Percentiles rank a stretch among this genome's conserved stretches.
Conservation (phyloP, 2,329 filamentous ascomycete species). For the Lachnellula suecica region DNA sequence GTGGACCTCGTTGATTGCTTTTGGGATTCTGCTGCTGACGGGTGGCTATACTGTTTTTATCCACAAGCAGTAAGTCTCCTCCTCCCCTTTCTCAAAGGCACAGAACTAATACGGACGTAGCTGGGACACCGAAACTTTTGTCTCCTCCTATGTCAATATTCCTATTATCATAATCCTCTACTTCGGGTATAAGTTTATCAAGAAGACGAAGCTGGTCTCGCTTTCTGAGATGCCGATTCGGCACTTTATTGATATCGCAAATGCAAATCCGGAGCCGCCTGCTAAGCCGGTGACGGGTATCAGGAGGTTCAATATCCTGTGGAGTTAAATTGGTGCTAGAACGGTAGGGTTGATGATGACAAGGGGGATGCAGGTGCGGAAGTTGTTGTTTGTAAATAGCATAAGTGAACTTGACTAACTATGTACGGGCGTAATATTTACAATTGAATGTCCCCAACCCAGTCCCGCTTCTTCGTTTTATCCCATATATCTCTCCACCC, state of each 20-base stretch:
- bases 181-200: constrained; percentile 52
- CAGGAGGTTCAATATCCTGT: constrained; percentile 26
- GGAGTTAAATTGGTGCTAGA: constrained; percentile 23
- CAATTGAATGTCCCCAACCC: neutral
- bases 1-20: constrained; percentile 49
- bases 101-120: constrained; percentile 28
- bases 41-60: constrained; percentile 67
- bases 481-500: neutral
- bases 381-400: neutral
- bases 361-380: neutral
- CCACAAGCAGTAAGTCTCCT: constrained; percentile 40
- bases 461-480: neutral
- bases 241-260: constrained; percentile 38
- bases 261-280: constrained; percentile 25
- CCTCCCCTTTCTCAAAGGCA: neutral
- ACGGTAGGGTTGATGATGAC: neutral
- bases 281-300: constrained; percentile 16
- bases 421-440: neutral
- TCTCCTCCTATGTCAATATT: constrained; percentile 64
- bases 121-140: constrained; percentile 56
- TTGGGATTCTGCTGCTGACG: constrained; percentile 53
- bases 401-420: no score
- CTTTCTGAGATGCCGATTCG: constrained; percentile 37
- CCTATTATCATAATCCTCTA: constrained; percentile 55
- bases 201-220: constrained; percentile 43